Conservation (phyloP, 1,284 basidiomycete species). For the Heterobasidion parviporum region DNA sequence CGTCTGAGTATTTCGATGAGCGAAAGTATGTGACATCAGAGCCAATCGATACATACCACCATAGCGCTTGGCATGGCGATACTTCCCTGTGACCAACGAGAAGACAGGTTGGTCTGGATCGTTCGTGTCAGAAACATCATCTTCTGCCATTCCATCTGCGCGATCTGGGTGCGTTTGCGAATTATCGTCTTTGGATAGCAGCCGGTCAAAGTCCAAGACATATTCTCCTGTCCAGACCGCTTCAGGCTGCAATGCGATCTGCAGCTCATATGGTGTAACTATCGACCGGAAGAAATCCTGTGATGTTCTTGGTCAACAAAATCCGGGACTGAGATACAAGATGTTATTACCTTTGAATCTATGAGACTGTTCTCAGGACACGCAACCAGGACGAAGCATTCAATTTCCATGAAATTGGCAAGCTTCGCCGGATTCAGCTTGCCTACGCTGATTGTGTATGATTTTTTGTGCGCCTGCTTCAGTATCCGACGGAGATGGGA, state of each 20-base stretch:
- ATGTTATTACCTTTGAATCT: slow-evolving; percentile 62
- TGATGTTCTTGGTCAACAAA: not conserved
- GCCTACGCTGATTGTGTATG: slow-evolving; percentile 93
- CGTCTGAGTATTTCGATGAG: slow-evolving; percentile 1
- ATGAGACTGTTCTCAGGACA: slow-evolving; percentile 92
- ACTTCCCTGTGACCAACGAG: slow-evolving; percentile 83
- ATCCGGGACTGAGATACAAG: not conserved
- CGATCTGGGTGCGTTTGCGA: not conserved
- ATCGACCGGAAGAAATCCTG: slow-evolving; percentile 89
- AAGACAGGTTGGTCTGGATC: slow-evolving; percentile 65
- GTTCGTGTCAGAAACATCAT: slow-evolving; percentile 1
- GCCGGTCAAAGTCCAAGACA: slow-evolving; percentile 70
- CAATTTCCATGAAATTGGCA: slow-evolving; percentile 94
- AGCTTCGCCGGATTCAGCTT: slow-evolving; percentile 94
- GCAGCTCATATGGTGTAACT: slow-evolving; percentile 90
- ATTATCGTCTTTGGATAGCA: slow-evolving; percentile 37
- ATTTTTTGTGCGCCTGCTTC: slow-evolving; percentile 67
- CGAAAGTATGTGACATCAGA: not conserved
- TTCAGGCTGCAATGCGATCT: slow-evolving; percentile 67
- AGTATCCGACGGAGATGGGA: slow-evolving; percentile 67
- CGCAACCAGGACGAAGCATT: slow-evolving; percentile 92
- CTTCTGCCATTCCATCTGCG: slow-evolving; percentile 2
- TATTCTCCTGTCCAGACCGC: slow-evolving; percentile 78
- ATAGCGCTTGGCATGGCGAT: slow-evolving; percentile 71
- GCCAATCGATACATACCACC: slow-evolving; percentile 25